These are phyloP conservation scores for Pyrenophora seminiperda DNA, from an alignment of 2,329 filamentous ascomycete species.

Conservation along the genomic window DNA sequence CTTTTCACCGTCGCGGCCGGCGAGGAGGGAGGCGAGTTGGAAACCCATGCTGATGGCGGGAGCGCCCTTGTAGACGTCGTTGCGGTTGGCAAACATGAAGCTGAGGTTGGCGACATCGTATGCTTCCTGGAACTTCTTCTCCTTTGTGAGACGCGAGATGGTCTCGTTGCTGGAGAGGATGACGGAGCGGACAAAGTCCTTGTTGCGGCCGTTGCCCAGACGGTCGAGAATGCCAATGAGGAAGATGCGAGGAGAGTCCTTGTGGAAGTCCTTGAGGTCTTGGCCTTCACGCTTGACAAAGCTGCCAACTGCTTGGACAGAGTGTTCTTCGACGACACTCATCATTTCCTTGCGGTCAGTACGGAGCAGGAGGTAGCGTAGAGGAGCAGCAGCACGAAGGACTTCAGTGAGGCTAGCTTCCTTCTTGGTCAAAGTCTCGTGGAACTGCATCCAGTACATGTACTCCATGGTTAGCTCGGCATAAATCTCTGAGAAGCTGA, in stretches of 20 bases:
- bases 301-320: constrained; percentile 32
- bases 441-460: constrained; percentile 42
- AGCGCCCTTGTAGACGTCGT: constrained; percentile 41
- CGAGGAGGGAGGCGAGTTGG: constrained; percentile 43
- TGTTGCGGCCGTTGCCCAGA: constrained; percentile 37
- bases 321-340: constrained; percentile 33
- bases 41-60: constrained; percentile 47
- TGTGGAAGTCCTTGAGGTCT: constrained; percentile 35
- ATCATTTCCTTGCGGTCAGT: constrained; percentile 32
- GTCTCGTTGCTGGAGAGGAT: constrained; percentile 34
- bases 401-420: constrained; percentile 44
- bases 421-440: constrained; percentile 41
- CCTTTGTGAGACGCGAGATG: constrained; percentile 32
- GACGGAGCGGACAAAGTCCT: constrained; percentile 37
- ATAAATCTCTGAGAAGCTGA: constrained; percentile 50
- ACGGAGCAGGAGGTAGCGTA: constrained; percentile 35
- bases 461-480: constrained; percentile 51
- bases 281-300: constrained; percentile 38
- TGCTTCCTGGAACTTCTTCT: constrained; percentile 40
- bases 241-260: constrained; percentile 39
- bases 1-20: constrained; percentile 38
- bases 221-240: constrained; percentile 38
- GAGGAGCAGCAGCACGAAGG: constrained; percentile 38
- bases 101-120: constrained; percentile 44
- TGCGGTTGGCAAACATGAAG: constrained; percentile 40